Evolutionary conservation across 257 asterid species (phyloP), one percentile per base, ranked within the genome.

Genomic region (Phtheirospermum japonicum): DNA sequence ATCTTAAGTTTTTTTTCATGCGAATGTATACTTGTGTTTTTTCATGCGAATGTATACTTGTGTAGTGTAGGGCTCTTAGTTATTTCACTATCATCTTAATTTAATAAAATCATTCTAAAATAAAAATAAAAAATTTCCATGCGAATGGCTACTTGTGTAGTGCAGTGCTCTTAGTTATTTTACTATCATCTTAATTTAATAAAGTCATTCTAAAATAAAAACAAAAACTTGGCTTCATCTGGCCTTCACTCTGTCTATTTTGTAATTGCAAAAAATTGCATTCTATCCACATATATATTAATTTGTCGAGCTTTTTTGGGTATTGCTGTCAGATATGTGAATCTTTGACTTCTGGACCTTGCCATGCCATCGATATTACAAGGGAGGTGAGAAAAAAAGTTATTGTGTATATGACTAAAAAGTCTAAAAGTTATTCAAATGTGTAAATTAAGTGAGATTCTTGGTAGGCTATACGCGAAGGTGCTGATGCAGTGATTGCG

Each of bases 401-500:
- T 50, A 30, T 48, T 70, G 37, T 61, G 62, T 10, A n/a, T 72
- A 16, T 12, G 28, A 23, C 28, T 23, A 23, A 23, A n/a, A 23
- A 23, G 59, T 58, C 73, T 55, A 56, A 50, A 31, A 52, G 57
- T 19, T 63, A 50, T 17, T 33, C 40, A 48, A 23, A 42, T 67
- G 20, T 72, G 67, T 40, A 36, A 67, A 50, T 51, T 63, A 74
- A 59, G 67, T 57, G 42, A 66, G 58, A 51, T 60, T 71, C 3
- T 67, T 52, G 65, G 59, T 85, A 90, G 97, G 97, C 97, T 63
- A 90, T 87, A 63, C 93, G 88, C 9, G 90, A 90, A 68, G 96
- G 97, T 77, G 97, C 88, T 55, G 87, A 87, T 74, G 97, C 95
- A 40, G 95, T 90, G 67, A 69, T 90, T 73, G 96, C 97, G 14